Evolutionary conservation across 225 moss, liverwort and hornwort species (phyloP).

Genomic region (Bryum argenteum): DNA sequence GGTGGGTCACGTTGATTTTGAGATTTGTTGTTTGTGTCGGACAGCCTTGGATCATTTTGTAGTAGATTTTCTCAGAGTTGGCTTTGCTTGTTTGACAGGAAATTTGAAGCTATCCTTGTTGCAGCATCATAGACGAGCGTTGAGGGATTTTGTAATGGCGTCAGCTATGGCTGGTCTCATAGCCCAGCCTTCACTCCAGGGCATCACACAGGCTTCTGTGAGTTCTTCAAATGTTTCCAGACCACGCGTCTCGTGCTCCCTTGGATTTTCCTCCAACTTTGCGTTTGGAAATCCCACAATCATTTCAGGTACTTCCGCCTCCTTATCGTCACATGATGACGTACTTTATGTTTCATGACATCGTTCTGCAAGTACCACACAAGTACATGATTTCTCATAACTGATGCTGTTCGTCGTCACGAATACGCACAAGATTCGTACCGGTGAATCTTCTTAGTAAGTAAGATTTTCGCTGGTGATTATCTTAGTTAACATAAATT

Average conservation of each 20-base stretch:
- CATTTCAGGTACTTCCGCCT: slow-evolving; percentile 29
- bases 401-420: not conserved
- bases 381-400: no score
- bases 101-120: no score
- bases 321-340: not conserved
- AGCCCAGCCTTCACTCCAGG: slow-evolving; percentile 37
- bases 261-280: slow-evolving; percentile 19
- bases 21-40: not conserved
- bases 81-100: slow-evolving; percentile 1
- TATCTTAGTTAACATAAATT: no score
- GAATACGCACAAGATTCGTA: no score
- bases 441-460: no score
- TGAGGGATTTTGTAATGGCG: slow-evolving; percentile 28
- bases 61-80: not conserved
- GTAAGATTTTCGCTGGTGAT: no score
- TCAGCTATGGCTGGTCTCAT: slow-evolving; percentile 48
- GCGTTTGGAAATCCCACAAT: slow-evolving; percentile 26
- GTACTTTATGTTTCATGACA: not conserved
- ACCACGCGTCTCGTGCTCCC: slow-evolving; percentile 35
- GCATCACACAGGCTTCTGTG: slow-evolving; percentile 14
- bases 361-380: no score
- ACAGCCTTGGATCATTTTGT: not conserved
- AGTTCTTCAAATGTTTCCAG: slow-evolving; percentile 25
- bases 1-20: not conserved
- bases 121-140: not conserved